These are phyloP conservation scores for Scutellaria galericulata DNA, from an alignment of 257 asterid genomes.

Conservation along the genomic window DNA sequence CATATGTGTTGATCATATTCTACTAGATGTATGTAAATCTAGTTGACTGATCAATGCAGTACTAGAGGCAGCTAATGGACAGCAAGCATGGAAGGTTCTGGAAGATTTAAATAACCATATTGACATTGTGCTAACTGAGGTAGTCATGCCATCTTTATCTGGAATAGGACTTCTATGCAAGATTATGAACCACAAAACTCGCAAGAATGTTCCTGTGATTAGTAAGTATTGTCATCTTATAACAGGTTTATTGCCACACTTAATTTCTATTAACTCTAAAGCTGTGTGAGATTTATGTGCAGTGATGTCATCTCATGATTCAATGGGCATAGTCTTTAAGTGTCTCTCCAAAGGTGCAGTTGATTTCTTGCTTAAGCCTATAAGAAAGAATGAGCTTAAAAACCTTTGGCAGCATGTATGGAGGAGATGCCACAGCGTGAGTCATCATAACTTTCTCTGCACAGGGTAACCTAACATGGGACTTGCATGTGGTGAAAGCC, in stretches of 20 bases:
- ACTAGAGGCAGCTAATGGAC: slow-evolving; percentile 75
- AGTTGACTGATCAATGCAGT: slow-evolving; percentile 52
- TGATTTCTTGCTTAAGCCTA: slow-evolving; percentile 92
- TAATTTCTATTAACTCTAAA: slow-evolving; percentile 35
- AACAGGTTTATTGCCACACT: slow-evolving; percentile 20
- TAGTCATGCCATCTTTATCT: slow-evolving; percentile 74
- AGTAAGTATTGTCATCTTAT: slow-evolving; percentile 57
- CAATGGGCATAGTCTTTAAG: slow-evolving; percentile 87
- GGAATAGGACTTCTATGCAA: slow-evolving; percentile 81
- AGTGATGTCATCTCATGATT: slow-evolving; percentile 98
- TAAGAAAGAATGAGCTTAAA: slow-evolving; percentile 93
- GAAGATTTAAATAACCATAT: slow-evolving; percentile 73
- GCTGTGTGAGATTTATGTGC: slow-evolving; percentile 47
- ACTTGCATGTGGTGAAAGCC: slow-evolving; percentile 23
- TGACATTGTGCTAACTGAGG: slow-evolving; percentile 83
- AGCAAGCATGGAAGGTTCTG: slow-evolving; percentile 87
- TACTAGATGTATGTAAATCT: slow-evolving; percentile 20
- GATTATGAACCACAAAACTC: slow-evolving; percentile 82
- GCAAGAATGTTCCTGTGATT: slow-evolving; percentile 83
- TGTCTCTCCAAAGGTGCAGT: slow-evolving; percentile 97
- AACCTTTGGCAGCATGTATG: slow-evolving; percentile 97
- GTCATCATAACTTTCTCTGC: slow-evolving; percentile 36
- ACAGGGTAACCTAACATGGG: slow-evolving; percentile 25
- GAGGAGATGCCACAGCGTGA: slow-evolving; percentile 92
- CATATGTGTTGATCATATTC: slow-evolving; percentile 22